Percentiles rank a stretch among this genome's conserved stretches.
These are phyloP conservation scores for Halophytophthora polymorphica DNA, from an alignment of 352 stramenopile genomes.

Conservation along the genomic window DNA sequence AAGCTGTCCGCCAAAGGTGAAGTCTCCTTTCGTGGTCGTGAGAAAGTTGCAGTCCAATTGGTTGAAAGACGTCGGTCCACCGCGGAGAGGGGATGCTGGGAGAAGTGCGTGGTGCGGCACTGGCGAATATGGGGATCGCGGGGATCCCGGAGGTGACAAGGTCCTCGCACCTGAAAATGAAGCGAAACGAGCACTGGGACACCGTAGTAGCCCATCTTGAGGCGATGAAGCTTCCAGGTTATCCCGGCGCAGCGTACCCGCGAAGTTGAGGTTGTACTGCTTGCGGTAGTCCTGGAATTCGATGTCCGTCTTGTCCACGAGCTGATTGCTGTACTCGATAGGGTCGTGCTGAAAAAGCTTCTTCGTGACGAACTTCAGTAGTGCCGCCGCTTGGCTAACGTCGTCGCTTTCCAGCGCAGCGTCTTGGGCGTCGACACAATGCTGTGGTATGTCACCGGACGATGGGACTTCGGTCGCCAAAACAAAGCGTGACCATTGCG, in stretches of 20 bases:
- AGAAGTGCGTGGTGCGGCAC: slow-evolving; percentile 23
- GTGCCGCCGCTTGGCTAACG: slow-evolving; percentile 11
- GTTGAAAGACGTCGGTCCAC: slow-evolving; percentile 29
- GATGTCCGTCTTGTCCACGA: slow-evolving; percentile 36
- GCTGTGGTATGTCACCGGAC: neutral
- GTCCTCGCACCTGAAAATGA: slow-evolving; percentile 33
- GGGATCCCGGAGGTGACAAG: slow-evolving; percentile 16
- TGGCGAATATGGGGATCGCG: slow-evolving; percentile 2
- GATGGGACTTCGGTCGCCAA: slow-evolving; percentile 6
- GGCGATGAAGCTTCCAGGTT: slow-evolving; percentile 26
- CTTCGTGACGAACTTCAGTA: slow-evolving; percentile 38
- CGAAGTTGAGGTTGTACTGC: slow-evolving; percentile 37
- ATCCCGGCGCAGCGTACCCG: slow-evolving; percentile 16
- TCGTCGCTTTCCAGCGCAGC: slow-evolving; percentile 5
- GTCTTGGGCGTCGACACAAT: neutral
- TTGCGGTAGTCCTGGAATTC: slow-evolving; percentile 40
- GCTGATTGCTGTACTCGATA: slow-evolving; percentile 37
- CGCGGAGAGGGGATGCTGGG: slow-evolving; percentile 11
- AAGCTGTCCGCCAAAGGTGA: slow-evolving; percentile 43
- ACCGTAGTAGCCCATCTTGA: slow-evolving; percentile 18
- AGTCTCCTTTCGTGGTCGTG: slow-evolving; percentile 26
- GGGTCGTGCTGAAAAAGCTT: slow-evolving; percentile 41
- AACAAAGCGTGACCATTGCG: slow-evolving; percentile 20
- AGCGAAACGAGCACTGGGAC: slow-evolving; percentile 28
- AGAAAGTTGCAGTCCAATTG: slow-evolving; percentile 30